Percentiles rank a stretch among this genome's conserved stretches.
These are phyloP conservation scores for Huntiella moniliformis DNA, from an alignment of 2,329 filamentous ascomycete genomes.

Conservation along the genomic window DNA sequence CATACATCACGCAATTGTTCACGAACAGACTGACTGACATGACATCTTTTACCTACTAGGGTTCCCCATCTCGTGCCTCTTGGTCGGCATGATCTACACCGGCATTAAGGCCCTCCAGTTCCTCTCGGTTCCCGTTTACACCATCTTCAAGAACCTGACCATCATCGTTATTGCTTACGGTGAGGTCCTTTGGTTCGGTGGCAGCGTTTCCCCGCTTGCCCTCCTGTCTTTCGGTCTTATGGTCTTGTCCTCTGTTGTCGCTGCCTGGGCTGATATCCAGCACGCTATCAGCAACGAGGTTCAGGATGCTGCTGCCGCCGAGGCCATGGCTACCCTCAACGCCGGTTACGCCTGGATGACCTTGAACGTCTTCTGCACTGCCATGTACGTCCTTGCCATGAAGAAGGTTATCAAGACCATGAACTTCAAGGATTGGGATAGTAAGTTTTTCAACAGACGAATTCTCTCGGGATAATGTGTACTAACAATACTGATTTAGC, in stretches of 20 bases:
- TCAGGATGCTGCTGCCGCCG: slow-evolving; percentile 40
- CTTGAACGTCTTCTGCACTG: slow-evolving; percentile 87
- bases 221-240: slow-evolving; percentile 91
- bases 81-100: slow-evolving; percentile 99
- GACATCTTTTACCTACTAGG: slow-evolving; percentile 29
- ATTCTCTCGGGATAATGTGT: slow-evolving; percentile 16
- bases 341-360: slow-evolving; percentile 96
- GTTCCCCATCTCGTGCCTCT: slow-evolving; percentile 89
- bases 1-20: background rate
- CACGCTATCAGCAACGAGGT: slow-evolving; percentile 52
- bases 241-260: slow-evolving; percentile 85
- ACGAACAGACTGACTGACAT: background rate
- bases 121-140: slow-evolving; percentile 95
- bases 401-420: slow-evolving; percentile 98
- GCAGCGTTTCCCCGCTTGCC: slow-evolving; percentile 69
- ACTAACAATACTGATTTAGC: slow-evolving; percentile 31
- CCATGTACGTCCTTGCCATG: slow-evolving; percentile 79
- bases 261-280: slow-evolving; percentile 93
- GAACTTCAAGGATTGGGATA: slow-evolving; percentile 99
- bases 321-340: slow-evolving; percentile 74
- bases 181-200: slow-evolving; percentile 95
- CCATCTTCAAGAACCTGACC: slow-evolving; percentile 98
- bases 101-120: slow-evolving; percentile 89
- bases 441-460: slow-evolving; percentile 36
- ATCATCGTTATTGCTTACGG: slow-evolving; percentile 98